A percentile compares a stretch with the other conserved stretches of the same genome.
Evolutionary conservation across 2,329 filamentous ascomycete species (phyloP).

Genomic region (Alternaria longipes): DNA sequence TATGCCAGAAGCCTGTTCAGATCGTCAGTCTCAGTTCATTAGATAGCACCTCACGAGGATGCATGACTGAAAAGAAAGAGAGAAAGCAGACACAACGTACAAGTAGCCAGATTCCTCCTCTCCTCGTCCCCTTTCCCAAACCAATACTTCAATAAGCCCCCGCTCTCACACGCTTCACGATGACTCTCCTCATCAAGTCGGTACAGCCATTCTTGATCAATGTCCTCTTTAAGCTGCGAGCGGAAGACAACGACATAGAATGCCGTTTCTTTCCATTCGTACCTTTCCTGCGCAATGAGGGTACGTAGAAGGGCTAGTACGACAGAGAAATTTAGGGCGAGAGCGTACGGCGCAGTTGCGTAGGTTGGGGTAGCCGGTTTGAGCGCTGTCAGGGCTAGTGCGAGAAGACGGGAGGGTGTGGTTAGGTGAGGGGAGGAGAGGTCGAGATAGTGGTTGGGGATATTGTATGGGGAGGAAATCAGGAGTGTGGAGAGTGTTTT

Average conservation of each 20-base stretch:
- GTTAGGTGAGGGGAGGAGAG: slow-evolving; percentile 67
- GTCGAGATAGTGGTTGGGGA: slow-evolving; percentile 75
- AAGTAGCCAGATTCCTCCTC: slow-evolving; percentile 81
- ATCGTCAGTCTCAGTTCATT: not conserved
- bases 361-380: slow-evolving; percentile 73
- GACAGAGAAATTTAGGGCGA: slow-evolving; percentile 79
- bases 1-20: slow-evolving; percentile 70
- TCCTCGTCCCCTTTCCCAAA: slow-evolving; percentile 77
- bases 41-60: too few relatives aligned
- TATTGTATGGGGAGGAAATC: slow-evolving; percentile 79
- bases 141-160: slow-evolving; percentile 92
- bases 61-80: not conserved
- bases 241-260: slow-evolving; percentile 91
- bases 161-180: slow-evolving; percentile 78
- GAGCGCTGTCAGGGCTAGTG: slow-evolving; percentile 73
- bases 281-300: slow-evolving; percentile 59
- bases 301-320: slow-evolving; percentile 67
- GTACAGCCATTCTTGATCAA: slow-evolving; percentile 73
- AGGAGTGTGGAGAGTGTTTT: slow-evolving; percentile 52
- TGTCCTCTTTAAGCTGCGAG: slow-evolving; percentile 73
- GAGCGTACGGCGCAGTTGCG: slow-evolving; percentile 75
- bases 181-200: slow-evolving; percentile 81
- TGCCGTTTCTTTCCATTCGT: slow-evolving; percentile 65
- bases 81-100: slow-evolving; percentile 46
- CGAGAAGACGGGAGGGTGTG: slow-evolving; percentile 72